Evolutionary conservation across 495 filamentous ascomycete species (phyloP).

Genomic region (Penicillium macrosclerotiorum): DNA sequence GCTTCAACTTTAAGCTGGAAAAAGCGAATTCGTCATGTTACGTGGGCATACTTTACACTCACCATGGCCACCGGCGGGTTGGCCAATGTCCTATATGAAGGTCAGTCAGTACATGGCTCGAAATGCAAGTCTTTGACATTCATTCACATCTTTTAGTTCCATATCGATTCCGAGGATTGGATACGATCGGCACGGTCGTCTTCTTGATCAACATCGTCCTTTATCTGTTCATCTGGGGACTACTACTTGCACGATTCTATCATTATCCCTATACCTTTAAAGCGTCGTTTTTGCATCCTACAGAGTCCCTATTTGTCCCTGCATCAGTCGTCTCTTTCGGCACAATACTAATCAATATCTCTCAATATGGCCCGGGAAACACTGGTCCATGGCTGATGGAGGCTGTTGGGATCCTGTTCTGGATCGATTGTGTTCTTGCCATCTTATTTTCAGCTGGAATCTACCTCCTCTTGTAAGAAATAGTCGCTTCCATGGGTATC

Average conservation of each 20-base stretch:
- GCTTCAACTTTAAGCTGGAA: conserved; percentile 39
- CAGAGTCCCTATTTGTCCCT: conserved; percentile 77
- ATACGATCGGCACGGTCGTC: conserved; percentile 68
- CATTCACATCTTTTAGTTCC: too few species aligned
- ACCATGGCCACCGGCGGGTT: conserved; percentile 84
- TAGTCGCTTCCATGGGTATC: not conserved
- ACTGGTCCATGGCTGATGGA: conserved; percentile 66
- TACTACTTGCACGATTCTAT: conserved; percentile 69
- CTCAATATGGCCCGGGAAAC: conserved; percentile 69
- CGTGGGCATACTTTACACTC: conserved; percentile 73
- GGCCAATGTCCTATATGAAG: conserved; percentile 70
- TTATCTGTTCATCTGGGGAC: conserved; percentile 64
- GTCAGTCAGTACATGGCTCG: too few species aligned
- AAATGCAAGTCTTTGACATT: too few species aligned
- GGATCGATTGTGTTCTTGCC: conserved; percentile 68
- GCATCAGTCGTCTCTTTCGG: conserved; percentile 68
- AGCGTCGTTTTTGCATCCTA: conserved; percentile 71
- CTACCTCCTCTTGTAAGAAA: conserved; percentile 64
- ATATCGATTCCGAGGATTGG: conserved; percentile 66
- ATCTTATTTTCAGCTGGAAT: conserved; percentile 63
- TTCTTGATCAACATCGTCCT: conserved; percentile 74
- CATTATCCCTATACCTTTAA: conserved; percentile 69
- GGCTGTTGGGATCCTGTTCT: conserved; percentile 65
- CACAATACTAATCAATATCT: conserved; percentile 76
- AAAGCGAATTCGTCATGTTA: conserved; percentile 49